Conservation (phyloP, 2,329 filamentous ascomycete species). For the Fusarium tanahbumbuense region DNA sequence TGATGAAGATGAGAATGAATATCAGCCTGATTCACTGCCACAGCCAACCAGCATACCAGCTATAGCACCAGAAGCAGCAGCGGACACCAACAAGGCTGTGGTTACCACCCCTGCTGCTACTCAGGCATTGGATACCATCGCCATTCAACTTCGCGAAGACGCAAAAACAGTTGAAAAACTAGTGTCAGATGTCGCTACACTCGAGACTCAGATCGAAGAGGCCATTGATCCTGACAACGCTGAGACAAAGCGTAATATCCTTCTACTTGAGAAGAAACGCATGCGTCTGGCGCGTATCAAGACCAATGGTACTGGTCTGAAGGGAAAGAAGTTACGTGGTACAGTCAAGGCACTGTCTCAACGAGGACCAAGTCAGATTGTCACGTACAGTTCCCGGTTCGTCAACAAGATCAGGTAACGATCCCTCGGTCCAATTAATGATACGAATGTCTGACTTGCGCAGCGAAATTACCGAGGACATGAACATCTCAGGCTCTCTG, state of each 20-base stretch:
- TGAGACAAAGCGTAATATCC: neutral
- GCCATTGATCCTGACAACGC: neutral
- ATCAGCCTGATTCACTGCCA: neutral
- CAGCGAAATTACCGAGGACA: neutral
- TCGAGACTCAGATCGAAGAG: neutral
- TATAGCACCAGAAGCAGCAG: neutral
- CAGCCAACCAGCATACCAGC: fast-evolving
- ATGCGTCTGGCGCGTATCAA: neutral
- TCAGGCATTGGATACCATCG: neutral
- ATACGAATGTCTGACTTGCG: no score
- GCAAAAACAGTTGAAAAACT: neutral
- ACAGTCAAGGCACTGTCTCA: neutral
- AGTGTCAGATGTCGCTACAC: fast-evolving
- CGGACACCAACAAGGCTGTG: no score
- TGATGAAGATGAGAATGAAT: neutral
- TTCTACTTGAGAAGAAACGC: neutral
- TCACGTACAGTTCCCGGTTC: neutral
- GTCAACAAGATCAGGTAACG: neutral
- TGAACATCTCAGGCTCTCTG: conserved; percentile 1
- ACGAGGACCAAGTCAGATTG: neutral
- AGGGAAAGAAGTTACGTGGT: neutral
- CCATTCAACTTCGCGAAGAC: neutral
- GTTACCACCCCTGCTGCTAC: neutral
- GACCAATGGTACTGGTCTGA: neutral
- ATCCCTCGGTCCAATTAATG: no score